phyloP scores from a whole-genome alignment of 345 rosid species.

The Murraya koenigii region DNA sequence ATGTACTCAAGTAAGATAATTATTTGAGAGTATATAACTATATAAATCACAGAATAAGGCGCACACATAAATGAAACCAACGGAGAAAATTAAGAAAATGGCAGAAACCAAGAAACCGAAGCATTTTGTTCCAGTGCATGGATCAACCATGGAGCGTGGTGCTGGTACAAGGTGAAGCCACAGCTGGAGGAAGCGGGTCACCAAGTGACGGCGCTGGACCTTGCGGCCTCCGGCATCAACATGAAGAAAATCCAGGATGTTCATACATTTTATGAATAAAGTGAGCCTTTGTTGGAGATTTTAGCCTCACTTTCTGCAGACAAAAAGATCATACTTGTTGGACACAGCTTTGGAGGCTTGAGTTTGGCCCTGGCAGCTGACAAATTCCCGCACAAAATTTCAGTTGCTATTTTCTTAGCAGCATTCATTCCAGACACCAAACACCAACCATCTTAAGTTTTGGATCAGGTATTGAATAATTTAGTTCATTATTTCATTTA shows the following conservation, averaged over 20 bases:
- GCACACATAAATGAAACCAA: too few species aligned
- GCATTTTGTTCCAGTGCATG: constrained; percentile 63
- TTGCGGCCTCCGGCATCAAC: too few species aligned
- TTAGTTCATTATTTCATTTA: too few species aligned
- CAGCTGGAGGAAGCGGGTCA: constrained; percentile 43
- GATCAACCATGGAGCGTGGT: constrained; percentile 64
- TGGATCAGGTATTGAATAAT: constrained; percentile 1
- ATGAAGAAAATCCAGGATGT: constrained; percentile 38
- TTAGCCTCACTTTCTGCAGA: not conserved
- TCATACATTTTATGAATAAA: constrained; percentile 34
- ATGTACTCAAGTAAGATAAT: too few species aligned
- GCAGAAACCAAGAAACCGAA: constrained; percentile 10
- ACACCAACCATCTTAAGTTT: constrained; percentile 27
- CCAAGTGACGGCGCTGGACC: constrained; percentile 36
- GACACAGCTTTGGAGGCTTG: constrained; percentile 22
- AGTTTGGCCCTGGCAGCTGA: constrained; percentile 39
- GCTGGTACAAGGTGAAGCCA: constrained; percentile 66
- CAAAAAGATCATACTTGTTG: too few species aligned
- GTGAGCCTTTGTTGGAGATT: constrained; percentile 46
- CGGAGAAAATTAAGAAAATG: constrained; percentile 6
- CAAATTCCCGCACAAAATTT: constrained; percentile 11
- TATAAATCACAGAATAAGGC: not conserved
- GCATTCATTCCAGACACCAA: constrained; percentile 25
- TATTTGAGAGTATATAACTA: too few species aligned
- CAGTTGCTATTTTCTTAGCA: constrained; percentile 32